Percentiles rank a stretch among this genome's conserved stretches.
Evolutionary conservation across 2,329 filamentous ascomycete species (phyloP).

Genomic region (Ophiocordyceps robertsii): DNA sequence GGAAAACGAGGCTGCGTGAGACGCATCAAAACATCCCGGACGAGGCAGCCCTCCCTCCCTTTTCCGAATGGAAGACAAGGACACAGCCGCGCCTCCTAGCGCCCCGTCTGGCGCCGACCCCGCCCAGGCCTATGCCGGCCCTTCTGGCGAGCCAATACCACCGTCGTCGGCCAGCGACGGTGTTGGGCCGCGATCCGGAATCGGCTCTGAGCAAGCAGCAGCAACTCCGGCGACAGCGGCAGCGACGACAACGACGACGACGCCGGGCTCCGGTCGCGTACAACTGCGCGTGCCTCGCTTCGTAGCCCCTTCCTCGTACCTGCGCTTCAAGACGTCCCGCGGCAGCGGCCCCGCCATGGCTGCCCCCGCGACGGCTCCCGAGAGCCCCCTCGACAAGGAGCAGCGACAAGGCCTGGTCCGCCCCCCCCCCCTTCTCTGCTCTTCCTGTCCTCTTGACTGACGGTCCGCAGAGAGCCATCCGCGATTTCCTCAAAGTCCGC

Average conservation of each 20-base stretch:
- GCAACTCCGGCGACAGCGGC: background rate
- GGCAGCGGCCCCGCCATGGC: slow-evolving; percentile 20
- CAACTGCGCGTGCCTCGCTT: slow-evolving; percentile 33
- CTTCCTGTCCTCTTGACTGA: background rate
- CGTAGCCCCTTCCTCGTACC: slow-evolving; percentile 47
- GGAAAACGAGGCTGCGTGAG: background rate
- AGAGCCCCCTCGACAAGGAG: slow-evolving; percentile 57
- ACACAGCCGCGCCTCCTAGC: slow-evolving; percentile 4
- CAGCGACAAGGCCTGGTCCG: slow-evolving; percentile 65
- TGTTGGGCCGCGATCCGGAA: background rate
- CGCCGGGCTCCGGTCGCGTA: background rate
- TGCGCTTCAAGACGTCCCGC: slow-evolving; percentile 25
- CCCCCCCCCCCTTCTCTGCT: slow-evolving; percentile 4
- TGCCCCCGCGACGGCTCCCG: slow-evolving; percentile 20
- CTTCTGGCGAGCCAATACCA: slow-evolving; percentile 6
- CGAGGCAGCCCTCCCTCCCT: background rate
- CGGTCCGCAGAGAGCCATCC: slow-evolving; percentile 60
- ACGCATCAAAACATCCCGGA: background rate
- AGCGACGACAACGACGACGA: too few relatives aligned
- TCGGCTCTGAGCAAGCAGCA: background rate
- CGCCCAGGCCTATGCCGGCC: slow-evolving; percentile 7
- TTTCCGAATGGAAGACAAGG: slow-evolving; percentile 5
- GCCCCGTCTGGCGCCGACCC: slow-evolving; percentile 4
- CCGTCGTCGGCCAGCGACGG: background rate
- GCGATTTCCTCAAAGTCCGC: slow-evolving; percentile 89